A percentile compares a stretch with the other conserved stretches of the same genome.
Evolutionary conservation across 805 yeast species (phyloP).

Genomic region (Peterozyma toletana): DNA sequence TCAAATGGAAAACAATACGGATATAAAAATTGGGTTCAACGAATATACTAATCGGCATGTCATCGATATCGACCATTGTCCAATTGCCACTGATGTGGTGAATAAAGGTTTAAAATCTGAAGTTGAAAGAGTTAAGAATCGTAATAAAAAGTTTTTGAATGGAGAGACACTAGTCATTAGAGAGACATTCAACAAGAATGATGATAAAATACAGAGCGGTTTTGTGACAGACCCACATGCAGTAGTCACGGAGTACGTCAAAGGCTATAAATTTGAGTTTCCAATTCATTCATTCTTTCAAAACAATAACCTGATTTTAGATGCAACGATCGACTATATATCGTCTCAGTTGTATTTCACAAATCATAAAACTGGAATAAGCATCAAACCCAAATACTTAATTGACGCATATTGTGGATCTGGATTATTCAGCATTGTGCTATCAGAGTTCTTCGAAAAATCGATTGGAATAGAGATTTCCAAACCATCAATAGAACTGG

Average conservation of each 20-base stretch:
- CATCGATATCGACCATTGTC: slow-evolving; percentile 26
- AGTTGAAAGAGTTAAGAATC: slow-evolving; percentile 3
- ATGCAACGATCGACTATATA: slow-evolving; percentile 26
- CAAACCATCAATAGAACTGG: slow-evolving; percentile 23
- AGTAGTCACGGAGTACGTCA: slow-evolving; percentile 28
- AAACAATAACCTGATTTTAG: slow-evolving; percentile 28
- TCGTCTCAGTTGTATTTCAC: slow-evolving; percentile 13
- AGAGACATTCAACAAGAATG: slow-evolving; percentile 16
- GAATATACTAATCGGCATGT: slow-evolving; percentile 14
- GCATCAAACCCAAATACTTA: slow-evolving; percentile 19
- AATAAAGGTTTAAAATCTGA: slow-evolving; percentile 17
- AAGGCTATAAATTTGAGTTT: slow-evolving; percentile 28
- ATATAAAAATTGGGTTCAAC: slow-evolving; percentile 75
- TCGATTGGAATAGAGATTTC: slow-evolving; percentile 35
- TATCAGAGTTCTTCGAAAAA: slow-evolving; percentile 21
- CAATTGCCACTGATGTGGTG: slow-evolving; percentile 26
- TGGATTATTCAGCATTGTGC: slow-evolving; percentile 34
- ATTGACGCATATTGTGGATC: slow-evolving; percentile 40
- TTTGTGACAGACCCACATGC: slow-evolving; percentile 21
- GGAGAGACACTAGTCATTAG: slow-evolving; percentile 21
- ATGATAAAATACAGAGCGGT: slow-evolving; percentile 11
- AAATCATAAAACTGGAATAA: not conserved
- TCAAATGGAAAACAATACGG: slow-evolving; percentile 19
- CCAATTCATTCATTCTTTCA: slow-evolving; percentile 34
- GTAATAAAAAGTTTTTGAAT: slow-evolving; percentile 5